phyloP scores from a whole-genome alignment of 2,329 filamentous ascomycete species.

The Epichloe sylvatica region DNA sequence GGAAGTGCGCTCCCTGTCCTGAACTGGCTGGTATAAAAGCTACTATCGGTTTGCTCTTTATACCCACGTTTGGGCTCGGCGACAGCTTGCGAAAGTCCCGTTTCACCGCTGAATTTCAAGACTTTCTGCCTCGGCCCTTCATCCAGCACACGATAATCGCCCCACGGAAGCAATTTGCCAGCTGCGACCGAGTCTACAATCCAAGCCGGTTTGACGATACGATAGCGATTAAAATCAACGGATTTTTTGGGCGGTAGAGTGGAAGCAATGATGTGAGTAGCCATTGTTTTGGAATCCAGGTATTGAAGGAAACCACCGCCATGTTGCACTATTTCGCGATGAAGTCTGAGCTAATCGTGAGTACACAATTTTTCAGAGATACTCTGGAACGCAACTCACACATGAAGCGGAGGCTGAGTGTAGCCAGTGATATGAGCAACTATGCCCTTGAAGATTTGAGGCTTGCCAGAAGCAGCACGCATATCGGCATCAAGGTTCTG shows the following conservation, averaged over 20 bases:
- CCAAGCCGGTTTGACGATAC: conserved; percentile 91
- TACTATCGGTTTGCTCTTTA: conserved; percentile 63
- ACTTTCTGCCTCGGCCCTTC: conserved; percentile 74
- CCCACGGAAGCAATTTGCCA: conserved; percentile 73
- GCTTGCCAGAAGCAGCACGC: conserved; percentile 54
- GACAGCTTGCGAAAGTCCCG: conserved; percentile 52
- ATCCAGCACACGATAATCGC: conserved; percentile 68
- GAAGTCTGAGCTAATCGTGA: conserved; percentile 36
- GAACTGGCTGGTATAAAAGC: conserved; percentile 70
- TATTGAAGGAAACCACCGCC: conserved; percentile 95
- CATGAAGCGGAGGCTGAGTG: conserved; percentile 80
- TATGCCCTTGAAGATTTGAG: conserved; percentile 78
- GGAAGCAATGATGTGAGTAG: conserved; percentile 90
- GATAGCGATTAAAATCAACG: conserved; percentile 73
- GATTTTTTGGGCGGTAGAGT: conserved; percentile 89
- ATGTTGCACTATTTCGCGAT: conserved; percentile 75
- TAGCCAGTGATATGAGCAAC: conserved; percentile 92
- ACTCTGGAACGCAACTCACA: conserved; percentile 28
- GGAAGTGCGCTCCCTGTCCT: conserved; percentile 22
- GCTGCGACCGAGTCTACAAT: conserved; percentile 77
- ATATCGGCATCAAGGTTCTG: conserved; percentile 85
- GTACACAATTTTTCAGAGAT: not conserved
- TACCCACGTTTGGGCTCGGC: conserved; percentile 49
- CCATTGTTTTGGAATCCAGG: conserved; percentile 83
- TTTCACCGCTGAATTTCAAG: conserved; percentile 47